These are phyloP conservation scores for Schoenoplectus tabernaemontani DNA, from an alignment of 202 grass and related monocot species.

Conservation along the genomic window DNA sequence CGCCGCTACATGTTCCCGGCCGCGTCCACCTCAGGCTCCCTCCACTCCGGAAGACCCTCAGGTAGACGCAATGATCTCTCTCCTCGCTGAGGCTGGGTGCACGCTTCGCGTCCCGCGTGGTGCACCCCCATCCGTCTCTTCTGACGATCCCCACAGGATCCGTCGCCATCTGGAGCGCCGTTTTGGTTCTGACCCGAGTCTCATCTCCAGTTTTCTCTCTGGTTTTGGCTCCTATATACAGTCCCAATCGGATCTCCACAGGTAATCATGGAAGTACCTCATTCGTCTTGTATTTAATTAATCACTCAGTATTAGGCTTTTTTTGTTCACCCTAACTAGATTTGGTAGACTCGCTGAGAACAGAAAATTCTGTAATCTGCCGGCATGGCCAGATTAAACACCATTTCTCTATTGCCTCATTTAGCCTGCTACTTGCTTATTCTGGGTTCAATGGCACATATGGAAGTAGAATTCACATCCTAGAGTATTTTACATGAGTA, in stretches of 20 bases:
- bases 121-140: conserved; percentile 36
- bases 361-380: not conserved
- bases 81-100: conserved; percentile 81
- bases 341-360: not conserved
- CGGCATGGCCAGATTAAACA: not conserved
- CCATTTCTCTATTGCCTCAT: not conserved
- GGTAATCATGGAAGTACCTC: conserved; percentile 38
- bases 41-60: not conserved
- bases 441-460: not conserved
- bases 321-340: not conserved
- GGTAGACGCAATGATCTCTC: conserved; percentile 44
- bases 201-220: conserved; percentile 36
- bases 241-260: conserved; percentile 39
- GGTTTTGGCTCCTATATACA: conserved; percentile 45
- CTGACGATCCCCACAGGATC: conserved; percentile 35
- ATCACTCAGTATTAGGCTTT: not conserved
- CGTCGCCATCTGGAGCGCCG: conserved; percentile 38
- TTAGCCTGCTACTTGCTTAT: not conserved
- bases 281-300: not conserved
- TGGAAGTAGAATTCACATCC: too few species aligned
- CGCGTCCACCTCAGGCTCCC: not conserved
- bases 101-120: conserved; percentile 53
- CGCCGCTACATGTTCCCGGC: conserved; percentile 18
- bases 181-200: conserved; percentile 17
- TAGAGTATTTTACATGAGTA: too few species aligned